Conservation (phyloP, 2,329 filamentous ascomycete genomes). For the Scedosporium apiospermum region DNA sequence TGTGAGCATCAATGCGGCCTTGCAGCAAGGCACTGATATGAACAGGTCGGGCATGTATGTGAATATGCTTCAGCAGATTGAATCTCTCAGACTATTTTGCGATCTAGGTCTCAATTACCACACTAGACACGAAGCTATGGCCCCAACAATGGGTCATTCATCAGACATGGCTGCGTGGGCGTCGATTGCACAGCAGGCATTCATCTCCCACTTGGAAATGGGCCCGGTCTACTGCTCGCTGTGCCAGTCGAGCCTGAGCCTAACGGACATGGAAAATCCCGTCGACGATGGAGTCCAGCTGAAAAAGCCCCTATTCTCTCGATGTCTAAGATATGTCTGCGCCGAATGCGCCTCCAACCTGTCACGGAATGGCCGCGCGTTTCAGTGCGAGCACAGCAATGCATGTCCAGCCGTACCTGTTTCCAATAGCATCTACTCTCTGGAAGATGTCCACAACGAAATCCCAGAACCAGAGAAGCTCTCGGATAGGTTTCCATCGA, state of each 20-base stretch:
- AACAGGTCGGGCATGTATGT: slow-evolving; percentile 17
- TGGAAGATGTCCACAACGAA: slow-evolving; percentile 5
- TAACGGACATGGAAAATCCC: slow-evolving; percentile 17
- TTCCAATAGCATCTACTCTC: background rate
- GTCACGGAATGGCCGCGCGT: background rate
- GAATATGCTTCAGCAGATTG: slow-evolving; percentile 34
- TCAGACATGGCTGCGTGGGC: slow-evolving; percentile 10
- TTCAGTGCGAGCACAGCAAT: slow-evolving; percentile 5
- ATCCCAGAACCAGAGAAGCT: slow-evolving; percentile 17
- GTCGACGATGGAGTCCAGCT: slow-evolving; percentile 9
- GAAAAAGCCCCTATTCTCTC: slow-evolving; percentile 16
- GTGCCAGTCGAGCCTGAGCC: slow-evolving; percentile 17
- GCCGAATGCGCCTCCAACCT: slow-evolving; percentile 15
- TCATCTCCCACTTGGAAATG: slow-evolving; percentile 23
- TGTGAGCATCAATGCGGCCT: slow-evolving; percentile 22
- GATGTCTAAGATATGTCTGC: slow-evolving; percentile 24
- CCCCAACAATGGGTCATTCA: background rate
- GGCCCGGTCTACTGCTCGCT: slow-evolving; percentile 15
- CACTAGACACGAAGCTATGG: slow-evolving; percentile 15
- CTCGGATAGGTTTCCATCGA: slow-evolving; percentile 17
- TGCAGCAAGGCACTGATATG: slow-evolving; percentile 12
- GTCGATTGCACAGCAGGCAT: slow-evolving; percentile 20
- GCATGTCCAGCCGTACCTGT: background rate
- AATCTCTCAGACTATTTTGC: slow-evolving; percentile 33
- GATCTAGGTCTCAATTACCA: slow-evolving; percentile 33